Evolutionary conservation across 2,329 filamentous ascomycete species (phyloP), one percentile per base, ranked within the genome.

Genomic region (Pestalotiopsis sp.): DNA sequence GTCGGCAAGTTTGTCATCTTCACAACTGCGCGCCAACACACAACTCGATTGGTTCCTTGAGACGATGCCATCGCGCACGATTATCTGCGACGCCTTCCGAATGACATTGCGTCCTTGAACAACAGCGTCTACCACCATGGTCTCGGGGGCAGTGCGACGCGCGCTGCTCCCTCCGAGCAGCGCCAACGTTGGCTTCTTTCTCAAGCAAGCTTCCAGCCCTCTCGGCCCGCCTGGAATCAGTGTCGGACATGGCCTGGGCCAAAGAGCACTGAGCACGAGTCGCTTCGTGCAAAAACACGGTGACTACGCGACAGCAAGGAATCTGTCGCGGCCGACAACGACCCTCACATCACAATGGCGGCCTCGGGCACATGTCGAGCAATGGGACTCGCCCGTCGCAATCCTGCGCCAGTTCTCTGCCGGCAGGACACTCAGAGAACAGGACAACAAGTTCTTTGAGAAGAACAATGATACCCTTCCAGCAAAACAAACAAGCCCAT

Each of bases 91-190:
- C 45, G 9, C 36, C 13, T 12, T 73, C 71, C 20, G 70, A 31
- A 14, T 71, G 72, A 73, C 70, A 39, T 60, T 39, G 67, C 73
- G 49, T 67, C 71, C 57, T 67, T 68, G 68, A 70, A 52, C 73
- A 73, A 72, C 69, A 66, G 68, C 66, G 68, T 70, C 70, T 76
- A 82, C 38, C 31, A 64, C 74, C 73, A 87, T 87, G 85, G 82
- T 81, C 78, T 81, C 83, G 80, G 84, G 82, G 78, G 81, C 81
- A 76, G 80, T 84, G 75, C 84, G 84, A 74, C 83, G 82, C 75
- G 80, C 80, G 79, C 80, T 86, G 80, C 80, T 85, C 79, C 84
- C 84, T 71, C 82, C 81, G 75, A 80, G 82, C 77, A 80, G 79
- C 73, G 78, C 79, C 71, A 74, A 75, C 76, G 76, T 78, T 66